Conservation (phyloP, 2,329 filamentous ascomycete species). For the Fusarium circinatum region DNA sequence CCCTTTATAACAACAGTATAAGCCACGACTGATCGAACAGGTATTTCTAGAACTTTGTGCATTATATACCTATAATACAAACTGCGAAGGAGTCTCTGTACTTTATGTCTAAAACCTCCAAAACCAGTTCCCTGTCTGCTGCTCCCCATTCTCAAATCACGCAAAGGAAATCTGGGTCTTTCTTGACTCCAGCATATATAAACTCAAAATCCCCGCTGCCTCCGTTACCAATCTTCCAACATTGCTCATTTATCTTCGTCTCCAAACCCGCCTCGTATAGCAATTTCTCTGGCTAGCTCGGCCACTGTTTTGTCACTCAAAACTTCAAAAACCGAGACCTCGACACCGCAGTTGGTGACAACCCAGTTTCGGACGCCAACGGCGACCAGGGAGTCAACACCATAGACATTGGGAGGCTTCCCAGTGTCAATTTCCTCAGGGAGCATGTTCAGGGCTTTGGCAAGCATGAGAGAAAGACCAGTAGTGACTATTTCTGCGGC, state of each 20-base stretch:
- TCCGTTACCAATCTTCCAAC: not conserved
- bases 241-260: conserved; percentile 10
- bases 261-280: conserved; percentile 47
- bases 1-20: not conserved
- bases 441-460: conserved; percentile 58
- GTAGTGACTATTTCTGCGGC: conserved; percentile 49
- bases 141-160: not conserved
- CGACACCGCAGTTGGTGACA: conserved; percentile 54
- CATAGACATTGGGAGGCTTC: conserved; percentile 57
- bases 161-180: not conserved
- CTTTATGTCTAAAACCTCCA: not conserved
- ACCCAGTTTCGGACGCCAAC: conserved; percentile 65
- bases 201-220: not conserved
- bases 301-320: conserved; percentile 55
- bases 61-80: not conserved
- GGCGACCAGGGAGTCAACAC: conserved; percentile 63
- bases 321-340: conserved; percentile 60
- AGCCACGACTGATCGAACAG: not conserved
- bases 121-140: not conserved
- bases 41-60: not conserved
- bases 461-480: conserved; percentile 54
- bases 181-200: not conserved
- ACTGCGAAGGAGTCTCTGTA: not conserved
- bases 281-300: conserved; percentile 52
- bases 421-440: conserved; percentile 56